A percentile compares a stretch with the other conserved stretches of the same genome.
phyloP scores from a whole-genome alignment of 1,139 yeast species.

The Lodderomyces oxycetoniae region DNA sequence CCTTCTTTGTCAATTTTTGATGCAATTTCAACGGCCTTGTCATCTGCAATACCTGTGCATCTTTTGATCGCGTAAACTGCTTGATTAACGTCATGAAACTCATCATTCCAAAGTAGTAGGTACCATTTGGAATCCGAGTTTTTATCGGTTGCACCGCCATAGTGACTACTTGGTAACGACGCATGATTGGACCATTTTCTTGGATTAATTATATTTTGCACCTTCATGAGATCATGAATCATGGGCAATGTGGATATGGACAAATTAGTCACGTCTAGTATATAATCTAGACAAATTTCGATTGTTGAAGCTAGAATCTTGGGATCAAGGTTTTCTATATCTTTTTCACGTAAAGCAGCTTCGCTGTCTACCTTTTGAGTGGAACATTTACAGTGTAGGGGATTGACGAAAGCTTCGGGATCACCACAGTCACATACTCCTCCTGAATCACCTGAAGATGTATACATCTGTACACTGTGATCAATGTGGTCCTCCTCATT shows the following conservation, averaged over 20 bases:
- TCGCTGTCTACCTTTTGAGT: constrained; percentile 8
- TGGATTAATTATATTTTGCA: constrained; percentile 19
- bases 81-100: constrained; percentile 53
- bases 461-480: constrained; percentile 55
- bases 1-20: constrained; percentile 32
- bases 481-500: constrained; percentile 60
- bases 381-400: constrained; percentile 49
- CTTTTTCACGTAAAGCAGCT: neutral
- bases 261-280: constrained; percentile 43
- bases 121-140: constrained; percentile 33
- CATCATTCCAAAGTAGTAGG: constrained; percentile 69
- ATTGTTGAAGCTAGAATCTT: constrained; percentile 28
- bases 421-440: constrained; percentile 95
- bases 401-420: constrained; percentile 65
- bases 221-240: constrained; percentile 25
- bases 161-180: constrained; percentile 25
- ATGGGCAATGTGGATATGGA: constrained; percentile 34
- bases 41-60: constrained; percentile 25
- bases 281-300: constrained; percentile 40
- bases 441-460: constrained; percentile 43
- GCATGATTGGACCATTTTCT: constrained; percentile 25
- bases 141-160: constrained; percentile 26
- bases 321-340: constrained; percentile 7
- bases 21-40: constrained; percentile 31
- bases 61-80: constrained; percentile 41